Percentiles rank a stretch among this genome's conserved stretches.
Conservation (phyloP, 2,329 filamentous ascomycete species). For the Zasmidium angulare region DNA sequence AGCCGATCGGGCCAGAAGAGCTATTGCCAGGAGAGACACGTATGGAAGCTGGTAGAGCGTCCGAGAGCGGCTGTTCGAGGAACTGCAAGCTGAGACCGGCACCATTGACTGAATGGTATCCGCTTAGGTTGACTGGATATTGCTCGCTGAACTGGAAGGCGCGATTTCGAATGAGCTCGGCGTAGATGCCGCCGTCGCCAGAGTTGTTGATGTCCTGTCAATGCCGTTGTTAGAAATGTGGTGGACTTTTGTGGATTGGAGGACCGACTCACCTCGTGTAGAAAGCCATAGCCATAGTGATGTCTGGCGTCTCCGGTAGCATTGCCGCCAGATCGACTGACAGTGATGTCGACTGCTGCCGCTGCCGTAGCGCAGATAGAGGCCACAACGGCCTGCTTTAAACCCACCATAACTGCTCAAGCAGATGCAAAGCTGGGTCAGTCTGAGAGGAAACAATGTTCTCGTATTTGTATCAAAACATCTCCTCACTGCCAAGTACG, state of each 20-base stretch:
- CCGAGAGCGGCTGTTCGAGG: constrained; percentile 51
- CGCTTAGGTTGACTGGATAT: background rate
- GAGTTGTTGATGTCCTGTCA: constrained; percentile 57
- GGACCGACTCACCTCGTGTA: constrained; percentile 2
- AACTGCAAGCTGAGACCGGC: constrained; percentile 49
- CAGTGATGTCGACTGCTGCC: constrained; percentile 13
- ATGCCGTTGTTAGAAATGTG: background rate
- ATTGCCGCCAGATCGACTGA: constrained; percentile 20
- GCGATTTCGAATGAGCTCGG: constrained; percentile 68
- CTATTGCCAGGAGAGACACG: constrained; percentile 31
- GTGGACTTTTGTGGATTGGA: too few species aligned
- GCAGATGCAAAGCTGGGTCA: background rate
- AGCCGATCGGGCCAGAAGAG: constrained; percentile 30
- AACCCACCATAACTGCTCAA: background rate
- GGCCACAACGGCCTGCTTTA: background rate
- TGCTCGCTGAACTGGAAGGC: constrained; percentile 54
- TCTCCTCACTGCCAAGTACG: background rate
- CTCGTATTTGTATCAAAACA: background rate
- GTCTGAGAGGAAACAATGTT: background rate
- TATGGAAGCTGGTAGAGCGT: constrained; percentile 54
- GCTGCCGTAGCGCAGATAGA: background rate
- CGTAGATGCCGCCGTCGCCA: constrained; percentile 72
- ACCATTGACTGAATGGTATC: constrained; percentile 48
- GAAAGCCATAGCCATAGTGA: constrained; percentile 18
- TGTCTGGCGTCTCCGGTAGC: constrained; percentile 11